phyloP scores from a whole-genome alignment of 495 filamentous ascomycete genomes.

The Massariosphaeria phaeospora region DNA sequence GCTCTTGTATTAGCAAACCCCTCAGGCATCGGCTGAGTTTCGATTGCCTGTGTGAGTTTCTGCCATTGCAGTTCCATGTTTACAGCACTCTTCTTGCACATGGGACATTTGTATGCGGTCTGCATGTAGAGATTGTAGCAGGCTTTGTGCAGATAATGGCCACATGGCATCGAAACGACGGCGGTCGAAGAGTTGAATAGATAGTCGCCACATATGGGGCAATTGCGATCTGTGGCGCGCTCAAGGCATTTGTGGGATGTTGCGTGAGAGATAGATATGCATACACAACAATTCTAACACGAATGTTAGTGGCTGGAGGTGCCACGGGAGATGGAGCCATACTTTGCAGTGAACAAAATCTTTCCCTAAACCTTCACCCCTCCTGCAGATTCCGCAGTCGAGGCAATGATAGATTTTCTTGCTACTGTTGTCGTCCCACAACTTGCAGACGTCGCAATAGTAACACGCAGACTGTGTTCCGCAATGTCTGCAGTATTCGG shows the following conservation, averaged over 20 bases:
- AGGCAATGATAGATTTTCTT: conserved; percentile 96
- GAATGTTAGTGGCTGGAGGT: conserved; percentile 21
- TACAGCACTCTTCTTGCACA: conserved; percentile 85
- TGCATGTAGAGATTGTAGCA: conserved; percentile 84
- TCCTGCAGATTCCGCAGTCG: conserved; percentile 92
- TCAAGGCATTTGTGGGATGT: conserved; percentile 91
- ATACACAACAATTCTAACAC: conserved; percentile 54
- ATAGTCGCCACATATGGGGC: conserved; percentile 96
- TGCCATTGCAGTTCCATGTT: conserved; percentile 98
- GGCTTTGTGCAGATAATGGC: conserved; percentile 86
- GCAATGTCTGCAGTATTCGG: conserved; percentile 70
- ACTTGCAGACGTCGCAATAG: conserved; percentile 89
- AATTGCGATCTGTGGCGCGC: conserved; percentile 88
- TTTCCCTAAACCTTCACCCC: conserved; percentile 87
- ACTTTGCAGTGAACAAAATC: conserved; percentile 99
- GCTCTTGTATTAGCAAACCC: conserved; percentile 70
- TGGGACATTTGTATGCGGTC: conserved; percentile 85
- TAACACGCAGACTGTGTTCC: conserved; percentile 77
- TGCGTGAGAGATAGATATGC: conserved; percentile 76
- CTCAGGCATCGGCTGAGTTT: conserved; percentile 82
- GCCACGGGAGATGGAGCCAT: conserved; percentile 25
- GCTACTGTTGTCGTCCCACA: conserved; percentile 90
- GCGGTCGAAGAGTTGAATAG: conserved; percentile 89
- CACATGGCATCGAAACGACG: conserved; percentile 92
- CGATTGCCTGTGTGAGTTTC: conserved; percentile 78